Conservation (phyloP, 1,284 basidiomycete genomes). For the Apiotrichum gracile region DNA sequence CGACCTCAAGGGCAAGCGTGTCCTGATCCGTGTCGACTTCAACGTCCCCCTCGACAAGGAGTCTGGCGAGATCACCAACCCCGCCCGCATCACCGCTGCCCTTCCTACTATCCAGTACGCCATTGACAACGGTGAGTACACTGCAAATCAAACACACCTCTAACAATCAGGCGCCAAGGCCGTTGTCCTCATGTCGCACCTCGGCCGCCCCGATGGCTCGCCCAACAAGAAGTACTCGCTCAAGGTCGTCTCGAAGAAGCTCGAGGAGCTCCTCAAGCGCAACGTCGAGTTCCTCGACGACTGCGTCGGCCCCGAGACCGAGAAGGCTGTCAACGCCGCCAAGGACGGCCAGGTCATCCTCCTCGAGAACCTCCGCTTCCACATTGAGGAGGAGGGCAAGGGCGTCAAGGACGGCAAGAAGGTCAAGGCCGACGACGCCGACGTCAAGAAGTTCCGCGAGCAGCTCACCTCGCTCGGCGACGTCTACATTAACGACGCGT, state of each 20-base stretch:
- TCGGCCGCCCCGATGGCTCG: conserved; percentile 94
- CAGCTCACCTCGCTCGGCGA: conserved; percentile 87
- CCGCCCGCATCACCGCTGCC: conserved; percentile 92
- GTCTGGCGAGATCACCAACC: conserved; percentile 83
- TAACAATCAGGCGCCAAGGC: conserved; percentile 63
- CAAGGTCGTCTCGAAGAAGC: conserved; percentile 69
- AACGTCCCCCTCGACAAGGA: conserved; percentile 78
- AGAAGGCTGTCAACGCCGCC: conserved; percentile 67
- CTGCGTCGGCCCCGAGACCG: conserved; percentile 79
- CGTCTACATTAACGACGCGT: conserved; percentile 95
- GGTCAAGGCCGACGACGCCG: conserved; percentile 79
- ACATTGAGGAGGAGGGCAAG: conserved; percentile 98
- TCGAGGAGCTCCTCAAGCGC: conserved; percentile 62
- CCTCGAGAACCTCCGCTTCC: conserved; percentile 96
- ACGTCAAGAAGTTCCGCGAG: conserved; percentile 78
- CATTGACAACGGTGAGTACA: conserved; percentile 68
- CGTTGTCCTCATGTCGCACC: conserved; percentile 94
- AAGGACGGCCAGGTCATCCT: conserved; percentile 76
- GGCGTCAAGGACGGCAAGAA: conserved; percentile 73
- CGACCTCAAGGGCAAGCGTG: conserved; percentile 73
- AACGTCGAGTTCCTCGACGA: conserved; percentile 78
- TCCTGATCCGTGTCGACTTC: conserved; percentile 97
- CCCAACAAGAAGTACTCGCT: conserved; percentile 85
- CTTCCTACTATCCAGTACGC: conserved; percentile 95
- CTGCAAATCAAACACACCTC: not conserved